A percentile compares a stretch with the other conserved stretches of the same genome.
These are phyloP conservation scores for Colletotrichum somersetense DNA, from an alignment of 2,329 filamentous ascomycete genomes.

Conservation along the genomic window DNA sequence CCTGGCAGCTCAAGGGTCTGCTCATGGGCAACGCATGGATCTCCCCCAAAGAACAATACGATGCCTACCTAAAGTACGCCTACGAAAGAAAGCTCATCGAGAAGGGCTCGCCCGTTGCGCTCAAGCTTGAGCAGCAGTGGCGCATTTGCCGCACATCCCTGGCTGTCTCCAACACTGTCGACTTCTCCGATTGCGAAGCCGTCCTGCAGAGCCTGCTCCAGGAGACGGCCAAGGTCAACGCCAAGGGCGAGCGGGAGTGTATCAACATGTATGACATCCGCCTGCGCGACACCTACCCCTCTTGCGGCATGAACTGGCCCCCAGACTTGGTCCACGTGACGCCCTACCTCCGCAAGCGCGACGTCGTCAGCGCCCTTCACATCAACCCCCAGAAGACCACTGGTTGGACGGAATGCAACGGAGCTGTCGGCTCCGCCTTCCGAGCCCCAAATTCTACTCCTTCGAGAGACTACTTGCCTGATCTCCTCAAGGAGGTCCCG, in stretches of 20 bases:
- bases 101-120: slow-evolving; percentile 73
- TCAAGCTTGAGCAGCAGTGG: slow-evolving; percentile 76
- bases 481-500: slow-evolving; percentile 80
- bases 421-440: slow-evolving; percentile 81
- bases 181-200: slow-evolving; percentile 78
- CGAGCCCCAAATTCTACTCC: slow-evolving; percentile 77
- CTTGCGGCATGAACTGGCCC: slow-evolving; percentile 98
- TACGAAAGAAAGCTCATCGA: slow-evolving; percentile 81
- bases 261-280: slow-evolving; percentile 98
- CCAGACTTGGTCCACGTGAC: slow-evolving; percentile 83
- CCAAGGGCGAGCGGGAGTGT: slow-evolving; percentile 71
- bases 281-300: slow-evolving; percentile 81
- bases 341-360: slow-evolving; percentile 85
- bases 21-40: slow-evolving; percentile 99
- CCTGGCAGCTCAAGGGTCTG: slow-evolving; percentile 86
- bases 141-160: slow-evolving; percentile 76
- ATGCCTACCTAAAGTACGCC: slow-evolving; percentile 84
- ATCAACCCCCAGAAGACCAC: slow-evolving; percentile 84
- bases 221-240: slow-evolving; percentile 67
- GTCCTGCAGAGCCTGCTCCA: slow-evolving; percentile 81
- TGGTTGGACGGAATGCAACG: slow-evolving; percentile 93
- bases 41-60: slow-evolving; percentile 89
- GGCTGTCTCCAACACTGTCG: slow-evolving; percentile 68
- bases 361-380: slow-evolving; percentile 85
- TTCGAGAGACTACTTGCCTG: slow-evolving; percentile 80